These are phyloP conservation scores for Peziza echinospora DNA, from an alignment of 495 filamentous ascomycete species.

Conservation along the genomic window DNA sequence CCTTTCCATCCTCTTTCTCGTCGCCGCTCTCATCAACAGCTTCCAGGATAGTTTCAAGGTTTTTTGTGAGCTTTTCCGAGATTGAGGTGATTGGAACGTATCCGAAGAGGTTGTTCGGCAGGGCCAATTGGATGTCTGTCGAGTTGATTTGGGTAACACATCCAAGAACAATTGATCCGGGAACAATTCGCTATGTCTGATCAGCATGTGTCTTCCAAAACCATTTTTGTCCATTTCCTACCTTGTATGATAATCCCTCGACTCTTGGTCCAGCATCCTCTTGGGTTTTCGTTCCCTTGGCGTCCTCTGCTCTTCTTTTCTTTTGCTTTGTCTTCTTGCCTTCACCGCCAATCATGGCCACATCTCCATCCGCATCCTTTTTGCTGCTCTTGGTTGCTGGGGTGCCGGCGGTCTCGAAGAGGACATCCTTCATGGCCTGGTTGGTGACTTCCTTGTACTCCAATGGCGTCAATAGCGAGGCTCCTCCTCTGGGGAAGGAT, in stretches of 20 bases:
- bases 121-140: constrained; percentile 52
- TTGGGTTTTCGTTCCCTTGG: constrained; percentile 20
- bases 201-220: neutral
- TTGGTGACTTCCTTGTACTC: constrained; percentile 93
- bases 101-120: constrained; percentile 82
- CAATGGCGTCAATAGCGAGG: constrained; percentile 69
- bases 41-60: constrained; percentile 40
- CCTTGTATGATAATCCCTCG: constrained; percentile 79
- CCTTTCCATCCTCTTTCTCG: constrained; percentile 32
- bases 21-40: constrained; percentile 29
- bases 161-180: constrained; percentile 68
- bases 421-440: constrained; percentile 73
- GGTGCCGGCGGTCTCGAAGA: constrained; percentile 62
- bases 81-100: constrained; percentile 80
- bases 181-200: constrained; percentile 42
- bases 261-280: constrained; percentile 45
- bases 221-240: constrained; percentile 22
- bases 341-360: constrained; percentile 9
- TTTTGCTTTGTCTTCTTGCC: constrained; percentile 29
- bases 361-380: constrained; percentile 24
- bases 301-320: constrained; percentile 32
- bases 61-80: constrained; percentile 47
- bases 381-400: constrained; percentile 23
- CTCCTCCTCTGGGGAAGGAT: constrained; percentile 82
- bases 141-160: constrained; percentile 63